Evolutionary conservation across 2,329 filamentous ascomycete genomes (phyloP), one percentile per base, ranked within the genome.

Genomic region (Macrophomina tecta): DNA sequence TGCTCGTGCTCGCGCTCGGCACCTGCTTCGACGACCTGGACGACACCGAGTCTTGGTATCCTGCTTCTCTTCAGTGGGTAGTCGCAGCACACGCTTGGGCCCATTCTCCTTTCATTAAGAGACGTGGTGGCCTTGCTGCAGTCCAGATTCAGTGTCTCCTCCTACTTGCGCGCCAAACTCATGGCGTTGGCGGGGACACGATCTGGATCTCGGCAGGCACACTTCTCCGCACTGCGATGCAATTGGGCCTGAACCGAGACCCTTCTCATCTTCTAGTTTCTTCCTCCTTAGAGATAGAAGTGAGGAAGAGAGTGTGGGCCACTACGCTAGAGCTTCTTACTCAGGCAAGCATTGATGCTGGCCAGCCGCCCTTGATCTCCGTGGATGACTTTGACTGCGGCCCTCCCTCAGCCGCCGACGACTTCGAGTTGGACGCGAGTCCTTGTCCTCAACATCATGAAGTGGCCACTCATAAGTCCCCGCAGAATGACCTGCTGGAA

Each of bases 241-340:
- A 73, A 12, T 79, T 82, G 74, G 81, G 81, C 2, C 66, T 82
- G 11, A 79, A 82, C 68, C 75, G 78, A 0, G 76, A 81, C 53
- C 79, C 80, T 8, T 68, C 71, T 7, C 72, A 72, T 3, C 77
- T 80, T 18, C 69, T 70, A 1, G 75, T 77, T 23, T 76, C 80
- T 51, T 74, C 74, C 4, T 65, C 69, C 0, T 82, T 74, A 46
- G 71, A 76, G 55, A 68, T 56, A 0, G 82, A 83, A 66, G 80
- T 83, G 74, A 78, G 80, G 16, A 77, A 81, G 18, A 75, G 80
- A n/a, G 65, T 82, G 3, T 83, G 81, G 81, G 74, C 76, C n/a
- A 81, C 80, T 0, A 77, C 82, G 8, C 66, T 82, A 11, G 79
- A 83, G 67, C 68, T 81, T 34, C 78, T 80, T 58, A 67, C 82